phyloP scores from a whole-genome alignment of 495 filamentous ascomycete species.

The Aspergillus conjunctus region DNA sequence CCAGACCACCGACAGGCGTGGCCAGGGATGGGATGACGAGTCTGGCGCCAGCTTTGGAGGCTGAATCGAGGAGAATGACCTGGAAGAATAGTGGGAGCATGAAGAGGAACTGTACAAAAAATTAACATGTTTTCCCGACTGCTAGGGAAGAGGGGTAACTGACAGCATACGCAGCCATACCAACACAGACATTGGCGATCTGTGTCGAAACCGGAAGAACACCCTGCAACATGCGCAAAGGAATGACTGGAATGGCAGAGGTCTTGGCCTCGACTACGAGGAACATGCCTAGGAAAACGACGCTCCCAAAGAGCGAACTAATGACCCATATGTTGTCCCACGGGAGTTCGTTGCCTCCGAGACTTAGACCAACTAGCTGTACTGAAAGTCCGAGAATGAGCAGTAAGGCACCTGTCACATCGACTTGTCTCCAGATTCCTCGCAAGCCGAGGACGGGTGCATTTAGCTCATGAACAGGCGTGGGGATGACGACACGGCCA shows the following conservation, averaged over 20 bases:
- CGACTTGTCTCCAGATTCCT: conserved; percentile 57
- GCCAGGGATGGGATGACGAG: conserved; percentile 63
- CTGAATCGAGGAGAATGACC: conserved; percentile 61
- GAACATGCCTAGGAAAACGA: conserved; percentile 52
- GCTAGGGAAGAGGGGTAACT: conserved; percentile 25
- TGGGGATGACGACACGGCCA: conserved; percentile 55
- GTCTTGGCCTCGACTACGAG: conserved; percentile 58
- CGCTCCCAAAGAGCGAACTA: conserved; percentile 52
- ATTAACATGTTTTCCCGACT: neutral
- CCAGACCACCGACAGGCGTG: conserved; percentile 60
- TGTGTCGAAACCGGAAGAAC: conserved; percentile 54
- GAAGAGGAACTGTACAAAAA: conserved; percentile 59
- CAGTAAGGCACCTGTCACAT: conserved; percentile 55
- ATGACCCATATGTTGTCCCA: conserved; percentile 61
- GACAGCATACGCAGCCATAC: conserved; percentile 65
- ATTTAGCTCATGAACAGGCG: conserved; percentile 32
- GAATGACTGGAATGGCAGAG: conserved; percentile 62
- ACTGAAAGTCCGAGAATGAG: conserved; percentile 59
- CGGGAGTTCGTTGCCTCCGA: conserved; percentile 63
- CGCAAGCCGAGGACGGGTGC: conserved; percentile 25
- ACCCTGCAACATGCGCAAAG: conserved; percentile 57
- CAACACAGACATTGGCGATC: conserved; percentile 62
- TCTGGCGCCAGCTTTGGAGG: conserved; percentile 59
- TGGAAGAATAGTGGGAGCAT: conserved; percentile 67
- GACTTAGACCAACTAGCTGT: conserved; percentile 60